These are phyloP conservation scores for Eucalyptus sideroxylon DNA, from an alignment of 345 rosid species.

Conservation along the genomic window DNA sequence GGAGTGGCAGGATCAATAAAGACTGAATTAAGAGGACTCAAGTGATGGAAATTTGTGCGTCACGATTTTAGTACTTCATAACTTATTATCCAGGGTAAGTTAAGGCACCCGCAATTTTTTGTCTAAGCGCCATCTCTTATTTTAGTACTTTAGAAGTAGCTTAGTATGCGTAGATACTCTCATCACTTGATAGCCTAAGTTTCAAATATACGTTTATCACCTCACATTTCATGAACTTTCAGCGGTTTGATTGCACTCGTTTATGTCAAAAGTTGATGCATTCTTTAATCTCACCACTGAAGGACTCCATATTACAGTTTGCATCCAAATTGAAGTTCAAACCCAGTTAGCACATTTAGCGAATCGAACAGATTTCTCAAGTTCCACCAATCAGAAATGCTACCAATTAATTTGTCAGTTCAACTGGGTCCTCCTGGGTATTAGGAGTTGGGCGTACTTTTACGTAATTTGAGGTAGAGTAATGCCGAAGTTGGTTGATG, in stretches of 20 bases:
- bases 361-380: not conserved
- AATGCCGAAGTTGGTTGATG: not conserved
- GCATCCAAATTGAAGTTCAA: not conserved
- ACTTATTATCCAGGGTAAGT: too few relatives aligned
- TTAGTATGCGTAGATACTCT: too few relatives aligned
- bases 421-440: not conserved
- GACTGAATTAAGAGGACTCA: too few relatives aligned
- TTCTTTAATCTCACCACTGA: not conserved
- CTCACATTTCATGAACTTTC: not conserved
- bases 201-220: not conserved
- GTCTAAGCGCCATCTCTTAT: too few relatives aligned
- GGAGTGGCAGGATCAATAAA: too few relatives aligned
- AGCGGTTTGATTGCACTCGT: not conserved
- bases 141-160: too few relatives aligned
- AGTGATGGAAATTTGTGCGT: too few relatives aligned
- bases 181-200: too few relatives aligned
- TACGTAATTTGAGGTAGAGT: not conserved
- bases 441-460: not conserved
- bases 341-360: not conserved
- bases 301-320: too few relatives aligned
- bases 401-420: not conserved
- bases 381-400: not conserved
- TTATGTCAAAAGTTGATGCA: not conserved
- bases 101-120: too few relatives aligned
- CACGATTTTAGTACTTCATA: too few relatives aligned